Conservation (phyloP, 768 basidiomycete species). For the Leccinum longicurvipes region DNA sequence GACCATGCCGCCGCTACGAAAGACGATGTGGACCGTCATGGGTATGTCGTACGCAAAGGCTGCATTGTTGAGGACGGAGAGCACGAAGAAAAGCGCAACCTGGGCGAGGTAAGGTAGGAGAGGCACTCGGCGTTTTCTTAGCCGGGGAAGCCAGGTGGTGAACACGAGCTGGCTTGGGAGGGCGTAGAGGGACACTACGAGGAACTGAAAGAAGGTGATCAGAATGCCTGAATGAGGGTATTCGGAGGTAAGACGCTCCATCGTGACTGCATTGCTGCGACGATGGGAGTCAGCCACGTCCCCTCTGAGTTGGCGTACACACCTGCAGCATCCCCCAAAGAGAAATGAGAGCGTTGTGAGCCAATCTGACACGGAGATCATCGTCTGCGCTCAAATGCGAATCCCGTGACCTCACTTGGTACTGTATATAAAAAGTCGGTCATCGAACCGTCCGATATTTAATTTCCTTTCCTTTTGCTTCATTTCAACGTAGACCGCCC, state of each 20-base stretch:
- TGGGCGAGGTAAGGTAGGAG: conserved; percentile 72
- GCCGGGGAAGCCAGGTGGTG: conserved; percentile 35
- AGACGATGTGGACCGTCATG: conserved; percentile 92
- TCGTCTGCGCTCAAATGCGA: background rate
- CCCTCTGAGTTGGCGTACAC: background rate
- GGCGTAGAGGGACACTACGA: conserved; percentile 70
- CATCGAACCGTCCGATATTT: background rate
- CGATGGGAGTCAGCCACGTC: background rate
- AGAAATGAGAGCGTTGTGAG: conserved; percentile 64
- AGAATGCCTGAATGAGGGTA: conserved; percentile 75
- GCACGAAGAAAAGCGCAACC: conserved; percentile 73
- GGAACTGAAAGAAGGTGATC: conserved; percentile 85
- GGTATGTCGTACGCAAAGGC: conserved; percentile 86
- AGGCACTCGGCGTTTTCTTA: conserved; percentile 67
- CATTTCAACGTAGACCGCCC: conserved; percentile 10
- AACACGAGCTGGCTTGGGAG: conserved; percentile 58
- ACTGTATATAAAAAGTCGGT: conserved; percentile 11
- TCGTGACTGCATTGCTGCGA: conserved; percentile 71
- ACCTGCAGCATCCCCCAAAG: conserved; percentile 90
- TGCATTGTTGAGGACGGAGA: conserved; percentile 86
- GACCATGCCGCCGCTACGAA: conserved; percentile 83
- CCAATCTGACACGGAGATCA: conserved; percentile 43
- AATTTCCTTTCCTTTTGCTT: conserved; percentile 15
- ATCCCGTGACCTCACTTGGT: conserved; percentile 31
- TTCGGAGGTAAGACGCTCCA: conserved; percentile 67